Conservation (phyloP, 441 rosid species). For the Euphorbia celastroides region DNA sequence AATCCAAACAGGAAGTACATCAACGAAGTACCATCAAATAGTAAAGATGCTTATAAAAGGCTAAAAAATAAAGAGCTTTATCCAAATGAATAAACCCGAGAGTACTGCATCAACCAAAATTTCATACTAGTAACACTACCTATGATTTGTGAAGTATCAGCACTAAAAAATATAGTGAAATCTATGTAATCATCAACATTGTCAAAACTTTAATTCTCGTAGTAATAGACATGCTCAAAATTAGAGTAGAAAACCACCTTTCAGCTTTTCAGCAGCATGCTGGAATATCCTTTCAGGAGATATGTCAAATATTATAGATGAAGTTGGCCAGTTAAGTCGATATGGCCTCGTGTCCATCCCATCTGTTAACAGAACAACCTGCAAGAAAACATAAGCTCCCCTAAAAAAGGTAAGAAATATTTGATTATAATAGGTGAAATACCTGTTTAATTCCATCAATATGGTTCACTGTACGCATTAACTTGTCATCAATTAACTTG, state of each 20-base stretch:
- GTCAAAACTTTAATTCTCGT: not conserved
- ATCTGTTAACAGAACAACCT: constrained; percentile 88
- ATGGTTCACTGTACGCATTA: constrained; percentile 48
- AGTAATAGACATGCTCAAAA: constrained; percentile 8
- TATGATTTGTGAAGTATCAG: not conserved
- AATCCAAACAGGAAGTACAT: not conserved
- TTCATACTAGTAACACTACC: not conserved
- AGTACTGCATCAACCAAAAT: not conserved
- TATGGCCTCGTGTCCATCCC: constrained; percentile 97
- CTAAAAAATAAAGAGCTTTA: not conserved
- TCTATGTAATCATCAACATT: not conserved
- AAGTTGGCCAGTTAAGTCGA: constrained; percentile 84
- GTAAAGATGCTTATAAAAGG: not conserved
- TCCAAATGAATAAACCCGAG: constrained; percentile 5
- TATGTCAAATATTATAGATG: constrained; percentile 73
- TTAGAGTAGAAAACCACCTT: constrained; percentile 39
- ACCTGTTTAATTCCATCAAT: constrained; percentile 89
- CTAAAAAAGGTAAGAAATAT: constrained; percentile 2
- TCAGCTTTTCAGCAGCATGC: constrained; percentile 53
- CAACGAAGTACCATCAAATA: not conserved
- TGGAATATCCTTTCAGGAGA: constrained; percentile 63
- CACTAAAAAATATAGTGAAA: not conserved
- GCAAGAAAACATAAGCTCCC: constrained; percentile 25
- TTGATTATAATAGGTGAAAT: constrained; percentile 4
- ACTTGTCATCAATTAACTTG: constrained; percentile 76